These are phyloP conservation scores for Sisymbrium altissimum DNA, from an alignment of 345 rosid genomes.

Conservation along the genomic window DNA sequence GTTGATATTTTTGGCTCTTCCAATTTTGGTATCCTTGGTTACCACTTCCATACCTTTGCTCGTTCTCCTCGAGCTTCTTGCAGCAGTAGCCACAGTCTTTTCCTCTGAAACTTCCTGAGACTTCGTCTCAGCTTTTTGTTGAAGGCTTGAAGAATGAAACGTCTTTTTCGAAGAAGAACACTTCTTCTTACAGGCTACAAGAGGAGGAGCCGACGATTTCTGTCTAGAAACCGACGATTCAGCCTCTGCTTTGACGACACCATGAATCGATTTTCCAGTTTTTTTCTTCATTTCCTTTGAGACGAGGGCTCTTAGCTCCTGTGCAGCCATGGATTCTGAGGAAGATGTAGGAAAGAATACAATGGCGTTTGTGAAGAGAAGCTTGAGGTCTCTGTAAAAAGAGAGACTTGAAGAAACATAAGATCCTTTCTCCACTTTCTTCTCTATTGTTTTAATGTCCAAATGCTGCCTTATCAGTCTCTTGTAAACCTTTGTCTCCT, in stretches of 20 bases:
- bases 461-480: slow-evolving; percentile 49
- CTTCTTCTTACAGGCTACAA: slow-evolving; percentile 56
- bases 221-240: slow-evolving; percentile 38
- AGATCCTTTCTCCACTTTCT: slow-evolving; percentile 46
- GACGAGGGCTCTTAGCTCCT: slow-evolving; percentile 45
- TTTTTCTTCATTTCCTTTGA: slow-evolving; percentile 36
- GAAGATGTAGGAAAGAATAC: slow-evolving; percentile 58
- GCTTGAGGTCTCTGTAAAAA: slow-evolving; percentile 63
- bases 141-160: slow-evolving; percentile 33
- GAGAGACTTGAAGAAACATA: slow-evolving; percentile 40
- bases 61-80: slow-evolving; percentile 58
- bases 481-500: slow-evolving; percentile 50
- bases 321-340: slow-evolving; percentile 45
- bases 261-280: slow-evolving; percentile 6
- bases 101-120: slow-evolving; percentile 37
- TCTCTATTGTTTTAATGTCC: slow-evolving; percentile 56
- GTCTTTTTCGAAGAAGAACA: slow-evolving; percentile 44
- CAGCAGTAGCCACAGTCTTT: slow-evolving; percentile 37
- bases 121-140: slow-evolving; percentile 30
- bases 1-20: slow-evolving; percentile 10
- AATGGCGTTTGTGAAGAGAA: slow-evolving; percentile 64
- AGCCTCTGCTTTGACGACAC: slow-evolving; percentile 19
- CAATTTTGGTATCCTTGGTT: slow-evolving; percentile 8
- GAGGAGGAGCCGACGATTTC: slow-evolving; percentile 44
- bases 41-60: slow-evolving; percentile 27